phyloP scores from a whole-genome alignment of 305 asterid genomes.

The Fraxinus xanthoxyloides region DNA sequence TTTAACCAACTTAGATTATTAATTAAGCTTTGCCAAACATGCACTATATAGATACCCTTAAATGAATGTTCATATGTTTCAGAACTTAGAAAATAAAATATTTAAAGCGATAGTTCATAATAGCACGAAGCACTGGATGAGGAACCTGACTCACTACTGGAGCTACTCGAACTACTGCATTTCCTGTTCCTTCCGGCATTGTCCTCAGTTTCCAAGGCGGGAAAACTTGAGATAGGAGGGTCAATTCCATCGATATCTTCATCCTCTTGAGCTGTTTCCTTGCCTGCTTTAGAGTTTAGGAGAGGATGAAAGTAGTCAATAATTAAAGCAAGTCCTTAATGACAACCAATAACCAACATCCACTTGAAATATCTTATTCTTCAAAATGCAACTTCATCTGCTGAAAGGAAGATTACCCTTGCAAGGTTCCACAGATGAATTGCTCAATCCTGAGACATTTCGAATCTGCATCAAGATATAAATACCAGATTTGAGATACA shows the following conservation, averaged over 20 bases:
- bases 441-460: constrained; percentile 51
- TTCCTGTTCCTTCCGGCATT: constrained; percentile 42
- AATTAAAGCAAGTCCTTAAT: not conserved
- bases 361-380: constrained; percentile 1
- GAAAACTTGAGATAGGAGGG: constrained; percentile 50
- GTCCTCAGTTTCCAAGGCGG: constrained; percentile 47
- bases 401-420: constrained; percentile 39
- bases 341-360: not conserved
- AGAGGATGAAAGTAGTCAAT: not conserved
- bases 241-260: constrained; percentile 70
- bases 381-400: constrained; percentile 8
- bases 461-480: constrained; percentile 39
- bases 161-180: constrained; percentile 59
- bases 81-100: not conserved
- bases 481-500: not conserved
- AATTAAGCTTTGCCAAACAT: not conserved
- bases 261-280: constrained; percentile 60
- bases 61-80: not conserved
- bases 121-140: constrained; percentile 49
- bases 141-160: constrained; percentile 62
- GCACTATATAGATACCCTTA: not conserved
- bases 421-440: constrained; percentile 41
- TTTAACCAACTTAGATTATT: not conserved
- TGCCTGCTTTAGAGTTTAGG: constrained; percentile 34
- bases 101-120: constrained; percentile 2